Conservation (phyloP, 495 filamentous ascomycete species). For the Xylaria scruposa region DNA sequence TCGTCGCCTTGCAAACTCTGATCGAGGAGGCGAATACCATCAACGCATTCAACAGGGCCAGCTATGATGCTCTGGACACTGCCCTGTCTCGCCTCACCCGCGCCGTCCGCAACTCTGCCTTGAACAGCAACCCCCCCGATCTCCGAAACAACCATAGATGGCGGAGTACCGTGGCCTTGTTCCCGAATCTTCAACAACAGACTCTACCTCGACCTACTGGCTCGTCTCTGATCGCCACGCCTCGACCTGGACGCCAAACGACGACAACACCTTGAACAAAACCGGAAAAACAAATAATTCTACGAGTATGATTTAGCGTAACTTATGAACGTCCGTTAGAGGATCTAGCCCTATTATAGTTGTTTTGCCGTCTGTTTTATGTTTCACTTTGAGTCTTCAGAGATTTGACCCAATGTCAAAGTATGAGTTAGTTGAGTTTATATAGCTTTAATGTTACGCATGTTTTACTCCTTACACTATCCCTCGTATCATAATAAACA, state of each 20-base stretch:
- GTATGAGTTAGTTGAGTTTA: background rate
- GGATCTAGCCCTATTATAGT: background rate
- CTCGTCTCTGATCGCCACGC: background rate
- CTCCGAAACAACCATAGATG: background rate
- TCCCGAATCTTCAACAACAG: background rate
- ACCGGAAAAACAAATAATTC: background rate
- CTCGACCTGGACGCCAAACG: background rate
- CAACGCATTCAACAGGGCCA: background rate
- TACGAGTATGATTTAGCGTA: background rate
- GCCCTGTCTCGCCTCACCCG: background rate
- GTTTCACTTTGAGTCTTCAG: background rate
- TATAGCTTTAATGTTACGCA: background rate
- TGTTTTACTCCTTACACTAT: background rate
- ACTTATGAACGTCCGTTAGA: background rate
- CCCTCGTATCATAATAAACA: background rate
- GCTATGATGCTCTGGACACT: background rate
- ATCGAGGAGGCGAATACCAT: background rate
- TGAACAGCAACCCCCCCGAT: background rate
- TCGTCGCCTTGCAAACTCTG: background rate
- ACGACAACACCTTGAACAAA: background rate
- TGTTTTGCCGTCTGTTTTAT: background rate
- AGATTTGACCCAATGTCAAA: background rate
- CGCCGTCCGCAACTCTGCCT: background rate
- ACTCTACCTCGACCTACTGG: slow-evolving; percentile 3
- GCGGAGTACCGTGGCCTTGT: background rate